These are phyloP conservation scores for Cladophialophora psammophila DNA, from an alignment of 2,329 filamentous ascomycete genomes.

Conservation along the genomic window DNA sequence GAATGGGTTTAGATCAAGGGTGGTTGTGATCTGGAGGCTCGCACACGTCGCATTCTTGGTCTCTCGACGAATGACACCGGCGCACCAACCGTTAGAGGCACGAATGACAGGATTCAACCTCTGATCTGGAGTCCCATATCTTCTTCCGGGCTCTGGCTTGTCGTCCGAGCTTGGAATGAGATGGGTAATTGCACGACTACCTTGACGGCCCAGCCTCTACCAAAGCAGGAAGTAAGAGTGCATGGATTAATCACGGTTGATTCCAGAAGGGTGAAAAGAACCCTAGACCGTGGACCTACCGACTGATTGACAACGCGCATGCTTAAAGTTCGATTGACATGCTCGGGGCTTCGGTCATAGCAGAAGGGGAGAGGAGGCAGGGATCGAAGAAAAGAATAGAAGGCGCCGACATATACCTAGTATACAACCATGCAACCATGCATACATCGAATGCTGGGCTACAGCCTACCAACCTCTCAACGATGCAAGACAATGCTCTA, in stretches of 20 bases:
- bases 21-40: conserved; percentile 4
- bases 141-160: conserved; percentile 7
- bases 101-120: neutral
- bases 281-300: too few species aligned
- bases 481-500: neutral
- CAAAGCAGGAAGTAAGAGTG: neutral
- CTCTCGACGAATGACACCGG: neutral
- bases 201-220: conserved; percentile 1
- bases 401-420: neutral
- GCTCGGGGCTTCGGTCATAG: neutral
- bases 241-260: neutral
- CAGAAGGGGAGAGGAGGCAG: neutral
- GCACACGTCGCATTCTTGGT: conserved; percentile 1
- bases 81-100: conserved; percentile 3
- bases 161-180: conserved; percentile 29
- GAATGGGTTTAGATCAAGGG: conserved; percentile 7
- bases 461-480: neutral
- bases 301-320: too few species aligned
- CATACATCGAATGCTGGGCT: neutral
- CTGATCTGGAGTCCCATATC: conserved; percentile 1
- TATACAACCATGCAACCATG: neutral
- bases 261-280: neutral
- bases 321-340: neutral
- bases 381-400: neutral
- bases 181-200: conserved; percentile 12